Conservation (phyloP, 2,329 filamentous ascomycete species). For the Bipolaris bicolor region DNA sequence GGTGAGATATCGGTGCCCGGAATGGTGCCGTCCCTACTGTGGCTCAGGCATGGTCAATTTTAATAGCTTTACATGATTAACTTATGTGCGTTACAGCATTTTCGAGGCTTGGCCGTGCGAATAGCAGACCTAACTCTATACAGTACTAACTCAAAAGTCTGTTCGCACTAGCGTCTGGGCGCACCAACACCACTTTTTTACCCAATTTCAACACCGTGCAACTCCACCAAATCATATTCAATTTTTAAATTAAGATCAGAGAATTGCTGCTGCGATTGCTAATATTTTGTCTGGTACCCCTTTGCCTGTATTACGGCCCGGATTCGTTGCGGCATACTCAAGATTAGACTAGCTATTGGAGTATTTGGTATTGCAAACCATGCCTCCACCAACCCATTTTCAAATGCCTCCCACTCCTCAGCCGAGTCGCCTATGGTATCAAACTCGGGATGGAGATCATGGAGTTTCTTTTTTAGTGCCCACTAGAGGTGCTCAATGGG, state of each 20-base stretch:
- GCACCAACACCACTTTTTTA: too few species aligned
- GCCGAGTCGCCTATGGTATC: constrained; percentile 4
- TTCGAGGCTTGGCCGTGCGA: too few species aligned
- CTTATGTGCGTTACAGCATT: neutral
- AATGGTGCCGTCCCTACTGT: neutral
- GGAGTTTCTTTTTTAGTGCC: constrained; percentile 10
- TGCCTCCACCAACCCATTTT: neutral
- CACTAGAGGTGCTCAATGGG: constrained; percentile 32
- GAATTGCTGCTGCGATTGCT: neutral
- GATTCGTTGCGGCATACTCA: constrained; percentile 10
- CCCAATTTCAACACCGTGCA: too few species aligned
- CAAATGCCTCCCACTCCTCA: constrained; percentile 6
- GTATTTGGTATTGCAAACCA: constrained; percentile 10
- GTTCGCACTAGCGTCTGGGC: too few species aligned
- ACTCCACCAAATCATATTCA: neutral
- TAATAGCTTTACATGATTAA: neutral
- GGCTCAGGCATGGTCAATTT: neutral
- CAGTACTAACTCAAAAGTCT: neutral
- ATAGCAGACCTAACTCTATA: too few species aligned
- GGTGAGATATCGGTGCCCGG: neutral
- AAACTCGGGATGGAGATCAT: constrained; percentile 10
- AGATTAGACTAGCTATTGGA: constrained; percentile 4
- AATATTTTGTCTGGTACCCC: neutral
- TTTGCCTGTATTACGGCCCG: neutral
- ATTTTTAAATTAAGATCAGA: neutral